Percentiles rank a stretch among this genome's conserved stretches.
Conservation (phyloP, 75 land plant species). For the Cupressus sempervirens region DNA sequence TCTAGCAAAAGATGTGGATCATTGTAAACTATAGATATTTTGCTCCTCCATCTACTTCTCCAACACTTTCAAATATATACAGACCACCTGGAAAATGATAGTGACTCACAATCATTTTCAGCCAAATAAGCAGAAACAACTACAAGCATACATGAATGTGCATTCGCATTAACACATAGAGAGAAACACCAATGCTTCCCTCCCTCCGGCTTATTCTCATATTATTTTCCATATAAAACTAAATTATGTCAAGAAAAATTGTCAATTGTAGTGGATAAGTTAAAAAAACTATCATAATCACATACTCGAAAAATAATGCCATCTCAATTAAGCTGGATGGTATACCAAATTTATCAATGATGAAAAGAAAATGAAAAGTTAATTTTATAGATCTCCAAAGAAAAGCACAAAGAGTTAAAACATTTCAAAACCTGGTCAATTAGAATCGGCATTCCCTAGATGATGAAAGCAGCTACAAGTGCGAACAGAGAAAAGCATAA, state of each 20-base stretch:
- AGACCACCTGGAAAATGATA: not conserved
- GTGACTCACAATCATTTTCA: not conserved
- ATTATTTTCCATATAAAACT: not conserved
- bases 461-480: constrained; percentile 13
- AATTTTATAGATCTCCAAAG: not conserved
- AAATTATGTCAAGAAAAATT: not conserved
- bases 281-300: not conserved
- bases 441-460: constrained; percentile 17
- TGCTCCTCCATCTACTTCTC: constrained; percentile 11
- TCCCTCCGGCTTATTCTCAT: not conserved
- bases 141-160: not conserved
- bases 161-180: not conserved
- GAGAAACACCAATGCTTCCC: not conserved
- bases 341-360: not conserved
- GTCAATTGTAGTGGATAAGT: not conserved
- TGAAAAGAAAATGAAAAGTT: not conserved
- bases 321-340: not conserved
- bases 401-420: not conserved
- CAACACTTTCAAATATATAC: not conserved
- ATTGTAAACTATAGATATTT: not conserved
- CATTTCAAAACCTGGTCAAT: constrained; percentile 12
- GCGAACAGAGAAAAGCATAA: constrained; percentile 11
- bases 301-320: not conserved
- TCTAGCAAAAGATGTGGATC: not conserved
- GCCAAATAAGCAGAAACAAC: not conserved